phyloP scores from a whole-genome alignment of 176 grass and related monocot species.

The Coix lacrymajobi region DNA sequence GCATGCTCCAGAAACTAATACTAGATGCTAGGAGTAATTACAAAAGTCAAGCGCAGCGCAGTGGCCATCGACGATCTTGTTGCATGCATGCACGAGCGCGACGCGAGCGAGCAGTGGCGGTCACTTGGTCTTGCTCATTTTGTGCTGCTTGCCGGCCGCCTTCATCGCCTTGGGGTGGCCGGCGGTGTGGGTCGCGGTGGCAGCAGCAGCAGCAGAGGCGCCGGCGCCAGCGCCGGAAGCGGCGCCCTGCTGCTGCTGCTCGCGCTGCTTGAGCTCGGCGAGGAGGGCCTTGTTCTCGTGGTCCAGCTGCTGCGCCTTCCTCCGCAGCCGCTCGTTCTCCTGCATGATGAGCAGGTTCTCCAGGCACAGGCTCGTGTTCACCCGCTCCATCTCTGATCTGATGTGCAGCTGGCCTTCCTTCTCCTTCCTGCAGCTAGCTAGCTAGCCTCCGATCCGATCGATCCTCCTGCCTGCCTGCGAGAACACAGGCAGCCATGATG shows the following conservation, averaged over 20 bases:
- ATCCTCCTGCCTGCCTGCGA: neutral
- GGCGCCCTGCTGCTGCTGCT: neutral
- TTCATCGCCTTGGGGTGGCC: neutral
- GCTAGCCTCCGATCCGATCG: neutral
- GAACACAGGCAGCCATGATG: too few species aligned
- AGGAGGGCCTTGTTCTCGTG: conserved; percentile 60
- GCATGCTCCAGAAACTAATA: too few species aligned
- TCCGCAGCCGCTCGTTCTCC: conserved; percentile 65
- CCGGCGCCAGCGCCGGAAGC: too few species aligned
- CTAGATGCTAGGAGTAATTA: too few species aligned
- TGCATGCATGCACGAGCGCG: too few species aligned
- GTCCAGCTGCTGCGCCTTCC: conserved; percentile 37
- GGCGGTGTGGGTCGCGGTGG: neutral
- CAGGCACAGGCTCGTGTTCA: conserved; percentile 40
- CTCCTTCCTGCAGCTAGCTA: too few species aligned
- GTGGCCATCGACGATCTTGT: too few species aligned
- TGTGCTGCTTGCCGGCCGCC: neutral
- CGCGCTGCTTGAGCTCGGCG: conserved; percentile 40
- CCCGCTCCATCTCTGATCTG: neutral
- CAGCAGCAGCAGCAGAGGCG: neutral
- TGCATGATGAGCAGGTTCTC: conserved; percentile 63
- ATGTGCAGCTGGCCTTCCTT: too few species aligned
- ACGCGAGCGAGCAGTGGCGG: too few species aligned
- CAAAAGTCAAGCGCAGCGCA: too few species aligned
- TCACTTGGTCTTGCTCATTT: neutral